These are phyloP conservation scores for Fusarium oligoseptatum DNA, from an alignment of 2,329 filamentous ascomycete genomes.

Conservation along the genomic window DNA sequence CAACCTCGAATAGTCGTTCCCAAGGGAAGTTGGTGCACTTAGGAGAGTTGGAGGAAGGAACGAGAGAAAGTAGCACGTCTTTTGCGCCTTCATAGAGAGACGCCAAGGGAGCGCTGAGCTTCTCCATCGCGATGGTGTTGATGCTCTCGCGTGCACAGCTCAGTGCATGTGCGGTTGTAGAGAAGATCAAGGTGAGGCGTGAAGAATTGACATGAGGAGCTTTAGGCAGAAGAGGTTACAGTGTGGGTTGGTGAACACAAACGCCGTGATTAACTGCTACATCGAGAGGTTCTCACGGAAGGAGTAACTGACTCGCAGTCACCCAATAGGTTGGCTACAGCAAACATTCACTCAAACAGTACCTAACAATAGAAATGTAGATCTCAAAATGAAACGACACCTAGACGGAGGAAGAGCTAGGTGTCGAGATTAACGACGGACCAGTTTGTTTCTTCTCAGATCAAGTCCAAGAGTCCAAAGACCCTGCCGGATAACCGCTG, in stretches of 20 bases:
- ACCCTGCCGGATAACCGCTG: constrained; percentile 50
- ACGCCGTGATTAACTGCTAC: not conserved
- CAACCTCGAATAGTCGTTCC: not conserved
- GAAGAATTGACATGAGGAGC: not conserved
- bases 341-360: not conserved
- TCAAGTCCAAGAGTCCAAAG: constrained; percentile 54
- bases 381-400: constrained; percentile 71
- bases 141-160: not conserved
- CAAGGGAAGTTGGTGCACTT: not conserved
- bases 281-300: not conserved
- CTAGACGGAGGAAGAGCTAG: constrained; percentile 61
- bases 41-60: not conserved
- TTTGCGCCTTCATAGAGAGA: not conserved
- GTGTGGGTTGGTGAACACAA: not conserved
- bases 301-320: not conserved
- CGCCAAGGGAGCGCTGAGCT: not conserved
- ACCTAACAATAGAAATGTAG: constrained; percentile 58
- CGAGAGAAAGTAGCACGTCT: not conserved
- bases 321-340: not conserved
- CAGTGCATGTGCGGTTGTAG: not conserved
- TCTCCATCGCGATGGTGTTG: not conserved
- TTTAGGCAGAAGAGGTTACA: not conserved
- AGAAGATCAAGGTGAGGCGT: not conserved
- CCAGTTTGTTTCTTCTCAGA: constrained; percentile 62
- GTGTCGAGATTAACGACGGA: constrained; percentile 71